A percentile compares a stretch with the other conserved stretches of the same genome.
Conservation (phyloP, 2,329 filamentous ascomycete genomes). For the Boeremia exigua region DNA sequence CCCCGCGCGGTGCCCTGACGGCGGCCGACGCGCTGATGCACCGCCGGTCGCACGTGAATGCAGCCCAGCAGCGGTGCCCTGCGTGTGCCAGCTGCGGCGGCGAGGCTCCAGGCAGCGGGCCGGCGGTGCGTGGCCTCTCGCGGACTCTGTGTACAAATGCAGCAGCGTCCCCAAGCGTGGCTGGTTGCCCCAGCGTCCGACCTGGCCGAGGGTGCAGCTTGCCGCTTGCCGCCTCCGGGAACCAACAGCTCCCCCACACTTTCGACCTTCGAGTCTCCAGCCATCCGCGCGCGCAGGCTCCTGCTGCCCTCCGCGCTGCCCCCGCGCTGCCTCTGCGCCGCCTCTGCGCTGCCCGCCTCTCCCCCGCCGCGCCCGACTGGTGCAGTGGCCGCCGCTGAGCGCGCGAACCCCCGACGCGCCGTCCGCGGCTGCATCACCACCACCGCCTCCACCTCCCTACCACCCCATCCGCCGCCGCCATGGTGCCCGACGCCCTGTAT, state of each 20-base stretch:
- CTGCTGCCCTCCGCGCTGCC: not conserved
- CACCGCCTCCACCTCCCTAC: slow-evolving; percentile 4
- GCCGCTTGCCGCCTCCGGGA: too few relatives aligned
- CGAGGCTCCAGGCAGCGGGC: too few relatives aligned
- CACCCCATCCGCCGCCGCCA: slow-evolving; percentile 51
- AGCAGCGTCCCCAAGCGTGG: too few relatives aligned
- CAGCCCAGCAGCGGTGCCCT: slow-evolving; percentile 9
- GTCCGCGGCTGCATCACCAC: not conserved
- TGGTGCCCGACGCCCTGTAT: slow-evolving; percentile 93
- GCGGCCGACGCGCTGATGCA: slow-evolving; percentile 5
- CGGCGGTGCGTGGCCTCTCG: too few relatives aligned
- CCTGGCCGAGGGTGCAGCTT: too few relatives aligned
- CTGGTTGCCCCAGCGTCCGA: too few relatives aligned
- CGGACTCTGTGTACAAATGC: too few relatives aligned
- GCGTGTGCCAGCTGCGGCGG: too few relatives aligned
- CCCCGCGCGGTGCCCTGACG: slow-evolving; percentile 6
- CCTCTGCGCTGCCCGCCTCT: too few relatives aligned
- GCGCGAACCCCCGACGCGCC: not conserved
- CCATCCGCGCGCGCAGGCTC: slow-evolving; percentile 3
- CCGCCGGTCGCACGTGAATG: slow-evolving; percentile 8
- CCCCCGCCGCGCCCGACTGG: not conserved
- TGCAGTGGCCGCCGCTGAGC: slow-evolving; percentile 4
- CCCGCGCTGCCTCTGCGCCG: too few relatives aligned
- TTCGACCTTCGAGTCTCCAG: not conserved
- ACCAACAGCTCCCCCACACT: slow-evolving; percentile 22